Evolutionary conservation across 148 eudicot species (phyloP).

Genomic region (Persicaria tinctoria): DNA sequence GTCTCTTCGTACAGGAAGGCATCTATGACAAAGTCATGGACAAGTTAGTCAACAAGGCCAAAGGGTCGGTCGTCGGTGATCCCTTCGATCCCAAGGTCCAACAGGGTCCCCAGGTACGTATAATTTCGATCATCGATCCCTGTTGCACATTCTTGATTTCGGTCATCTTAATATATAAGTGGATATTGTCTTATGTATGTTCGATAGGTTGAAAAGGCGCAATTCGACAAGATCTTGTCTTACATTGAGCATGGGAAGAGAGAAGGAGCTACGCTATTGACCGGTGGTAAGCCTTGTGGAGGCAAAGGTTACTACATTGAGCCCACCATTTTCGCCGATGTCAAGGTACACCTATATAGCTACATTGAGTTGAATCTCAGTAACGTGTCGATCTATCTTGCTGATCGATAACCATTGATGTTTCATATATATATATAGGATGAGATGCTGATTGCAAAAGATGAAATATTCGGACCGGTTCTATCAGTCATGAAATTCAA

Average conservation of each 20-base stretch:
- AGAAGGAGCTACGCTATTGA: slow-evolving; percentile 73
- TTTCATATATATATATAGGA: slow-evolving; percentile 30
- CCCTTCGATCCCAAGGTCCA: slow-evolving; percentile 61
- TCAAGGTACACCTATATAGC: slow-evolving; percentile 32
- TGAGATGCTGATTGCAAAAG: slow-evolving; percentile 63
- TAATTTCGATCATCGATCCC: background rate
- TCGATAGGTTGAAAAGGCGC: slow-evolving; percentile 48
- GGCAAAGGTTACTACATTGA: slow-evolving; percentile 59
- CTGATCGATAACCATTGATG: too few species aligned
- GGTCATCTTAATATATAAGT: background rate
- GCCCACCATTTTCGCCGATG: slow-evolving; percentile 74
- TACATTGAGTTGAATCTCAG: background rate
- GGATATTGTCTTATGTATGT: background rate
- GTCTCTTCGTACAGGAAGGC: slow-evolving; percentile 77
- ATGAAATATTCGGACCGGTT: slow-evolving; percentile 88
- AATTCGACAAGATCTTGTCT: slow-evolving; percentile 51
- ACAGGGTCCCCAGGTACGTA: slow-evolving; percentile 73
- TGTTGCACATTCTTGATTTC: background rate
- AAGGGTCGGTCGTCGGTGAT: slow-evolving; percentile 69
- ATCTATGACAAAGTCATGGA: slow-evolving; percentile 51
- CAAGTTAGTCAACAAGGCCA: slow-evolving; percentile 45
- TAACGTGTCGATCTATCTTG: background rate
- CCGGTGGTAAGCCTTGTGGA: slow-evolving; percentile 55
- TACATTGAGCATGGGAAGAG: slow-evolving; percentile 59
- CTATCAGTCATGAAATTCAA: slow-evolving; percentile 71